These are phyloP conservation scores for Raphidocelis subcapitata DNA, from an alignment of 139 green algal species.

Conservation along the genomic window DNA sequence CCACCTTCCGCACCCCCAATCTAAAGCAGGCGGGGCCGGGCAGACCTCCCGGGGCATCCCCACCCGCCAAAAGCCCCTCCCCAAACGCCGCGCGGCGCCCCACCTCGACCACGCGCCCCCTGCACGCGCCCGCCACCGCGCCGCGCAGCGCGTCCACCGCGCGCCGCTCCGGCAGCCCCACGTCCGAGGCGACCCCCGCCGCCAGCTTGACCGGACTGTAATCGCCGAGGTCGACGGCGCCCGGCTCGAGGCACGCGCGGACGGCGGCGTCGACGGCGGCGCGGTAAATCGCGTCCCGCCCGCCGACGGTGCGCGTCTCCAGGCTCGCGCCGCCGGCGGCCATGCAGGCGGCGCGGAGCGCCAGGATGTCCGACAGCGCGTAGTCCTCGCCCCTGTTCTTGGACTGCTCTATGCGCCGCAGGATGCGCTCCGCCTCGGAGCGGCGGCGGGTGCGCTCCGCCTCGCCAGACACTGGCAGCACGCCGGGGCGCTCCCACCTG, in stretches of 20 bases:
- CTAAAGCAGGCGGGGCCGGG: no score
- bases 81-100: background rate
- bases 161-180: background rate
- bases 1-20: no score
- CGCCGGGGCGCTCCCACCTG: no score
- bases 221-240: background rate
- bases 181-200: background rate
- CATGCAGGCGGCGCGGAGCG: background rate
- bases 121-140: background rate
- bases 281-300: background rate
- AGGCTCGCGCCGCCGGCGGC: background rate
- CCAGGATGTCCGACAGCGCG: background rate
- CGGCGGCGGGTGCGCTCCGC: background rate
- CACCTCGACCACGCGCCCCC: background rate
- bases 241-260: background rate
- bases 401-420: background rate
- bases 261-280: background rate
- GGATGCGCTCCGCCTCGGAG: background rate
- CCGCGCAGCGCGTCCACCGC: background rate
- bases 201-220: background rate
- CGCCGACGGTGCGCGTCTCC: background rate
- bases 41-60: no score
- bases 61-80: background rate
- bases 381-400: constrained; percentile 2
- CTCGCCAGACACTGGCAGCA: no score